Evolutionary conservation across 148 eudicot species (phyloP), one percentile per base, ranked within the genome.

Genomic region (Camellia sinensis): DNA sequence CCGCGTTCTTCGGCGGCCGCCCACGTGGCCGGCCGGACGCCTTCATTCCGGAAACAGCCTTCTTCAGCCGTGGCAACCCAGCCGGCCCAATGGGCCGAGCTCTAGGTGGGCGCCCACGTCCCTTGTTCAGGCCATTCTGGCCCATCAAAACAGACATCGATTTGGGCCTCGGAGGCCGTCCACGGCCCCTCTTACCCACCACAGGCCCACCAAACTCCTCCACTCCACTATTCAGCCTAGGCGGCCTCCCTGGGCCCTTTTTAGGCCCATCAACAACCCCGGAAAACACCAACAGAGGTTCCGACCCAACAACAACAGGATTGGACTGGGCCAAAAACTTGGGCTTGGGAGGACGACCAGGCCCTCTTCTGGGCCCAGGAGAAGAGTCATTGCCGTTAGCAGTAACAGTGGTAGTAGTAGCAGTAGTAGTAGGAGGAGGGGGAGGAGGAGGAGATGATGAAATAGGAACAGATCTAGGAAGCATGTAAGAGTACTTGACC

Each of bases 401-500:
- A 48, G 52, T 48, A 48, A 4, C 52, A 7, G 52, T 48, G 5
- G 52, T 48, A 19, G 69, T 14, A 50, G 78, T 45, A 44, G 78
- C 29, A 44, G 29, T 29, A 29, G 37, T 29, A 29, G 37, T 29
- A 29, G 37, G 1, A 29, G 37, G 37, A 29, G 37, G 37, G 1
- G 37, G 37, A 29, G 37, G 37, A 29, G 37, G 37, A 29, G 37
- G 37, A 29, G 37, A 29, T 29, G 37, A 29, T 29, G 62, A 2
- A 67, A 56, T 64, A 67, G 82, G 67, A 82, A 37, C 75, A 78
- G 88, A 79, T 67, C 85, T 74, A 69, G 88, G 83, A 15, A 89
- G 84, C 79, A 43, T 77, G 80, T 89, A 87, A 3, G 92, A 89
- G 80, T 85, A 86, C 56, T 89, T 87, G 74, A 82, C 83, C 89